A percentile compares a stretch with the other conserved stretches of the same genome.
Evolutionary conservation across 2,329 filamentous ascomycete species (phyloP).

Genomic region (Alternaria sp.): DNA sequence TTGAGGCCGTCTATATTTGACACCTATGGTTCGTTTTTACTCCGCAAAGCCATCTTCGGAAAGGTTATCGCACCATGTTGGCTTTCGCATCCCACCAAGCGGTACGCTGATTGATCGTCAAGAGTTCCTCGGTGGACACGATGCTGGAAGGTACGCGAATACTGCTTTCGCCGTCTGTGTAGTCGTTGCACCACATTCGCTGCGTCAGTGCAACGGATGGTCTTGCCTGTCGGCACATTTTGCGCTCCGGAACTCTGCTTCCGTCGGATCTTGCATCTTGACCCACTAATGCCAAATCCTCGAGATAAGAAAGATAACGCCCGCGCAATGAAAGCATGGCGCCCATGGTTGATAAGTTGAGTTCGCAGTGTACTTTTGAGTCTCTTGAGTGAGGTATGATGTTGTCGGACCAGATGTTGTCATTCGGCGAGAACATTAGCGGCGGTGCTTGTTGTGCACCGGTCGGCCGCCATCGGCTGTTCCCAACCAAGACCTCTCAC

Average conservation of each 20-base stretch:
- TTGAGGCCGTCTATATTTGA: accelerated
- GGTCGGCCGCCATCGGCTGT: too few species aligned
- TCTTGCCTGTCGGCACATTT: not conserved
- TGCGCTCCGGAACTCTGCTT: not conserved
- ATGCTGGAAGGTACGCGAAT: too few species aligned
- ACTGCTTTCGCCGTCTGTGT: accelerated
- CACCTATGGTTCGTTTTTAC: accelerated
- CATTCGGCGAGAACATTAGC: not conserved
- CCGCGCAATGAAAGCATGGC: not conserved
- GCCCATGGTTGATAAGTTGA: not conserved
- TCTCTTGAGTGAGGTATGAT: not conserved
- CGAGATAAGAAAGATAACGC: not conserved
- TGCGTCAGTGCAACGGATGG: not conserved
- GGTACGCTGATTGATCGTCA: too few species aligned
- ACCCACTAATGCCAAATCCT: not conserved
- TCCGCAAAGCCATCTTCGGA: not conserved
- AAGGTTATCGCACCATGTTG: not conserved
- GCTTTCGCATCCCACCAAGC: too few species aligned
- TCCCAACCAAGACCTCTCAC: too few species aligned
- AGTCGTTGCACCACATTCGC: not conserved
- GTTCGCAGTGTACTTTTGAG: not conserved
- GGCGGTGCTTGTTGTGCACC: too few species aligned
- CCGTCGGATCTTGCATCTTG: not conserved
- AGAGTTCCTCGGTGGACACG: too few species aligned
- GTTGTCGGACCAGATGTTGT: not conserved